Conservation (phyloP, 163 green algal species). For the Chlorella variabilis region DNA sequence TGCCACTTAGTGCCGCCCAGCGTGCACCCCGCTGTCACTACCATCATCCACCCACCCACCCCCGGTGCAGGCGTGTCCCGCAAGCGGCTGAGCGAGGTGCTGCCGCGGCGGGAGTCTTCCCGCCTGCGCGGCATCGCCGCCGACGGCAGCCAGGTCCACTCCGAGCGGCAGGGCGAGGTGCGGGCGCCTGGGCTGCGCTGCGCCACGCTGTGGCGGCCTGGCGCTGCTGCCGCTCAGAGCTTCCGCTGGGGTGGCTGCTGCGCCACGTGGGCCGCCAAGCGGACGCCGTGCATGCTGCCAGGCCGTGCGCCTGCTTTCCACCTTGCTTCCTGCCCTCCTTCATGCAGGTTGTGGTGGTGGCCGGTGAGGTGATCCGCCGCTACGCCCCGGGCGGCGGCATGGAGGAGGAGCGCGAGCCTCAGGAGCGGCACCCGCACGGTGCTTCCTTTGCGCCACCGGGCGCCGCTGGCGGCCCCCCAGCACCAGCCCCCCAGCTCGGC, state of each 20-base stretch:
- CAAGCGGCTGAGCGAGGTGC: slow-evolving; percentile 34
- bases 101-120: slow-evolving; percentile 41
- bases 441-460: too few species aligned
- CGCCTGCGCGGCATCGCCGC: slow-evolving; percentile 51
- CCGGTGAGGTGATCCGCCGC: slow-evolving; percentile 46
- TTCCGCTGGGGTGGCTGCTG: neutral
- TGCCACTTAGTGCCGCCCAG: too few species aligned
- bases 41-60: neutral
- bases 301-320: neutral
- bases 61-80: neutral
- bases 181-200: too few species aligned
- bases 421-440: slow-evolving; percentile 47
- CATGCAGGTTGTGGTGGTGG: slow-evolving; percentile 38
- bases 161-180: slow-evolving; percentile 46
- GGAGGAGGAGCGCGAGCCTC: slow-evolving; percentile 26
- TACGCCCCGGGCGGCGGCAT: neutral
- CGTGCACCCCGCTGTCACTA: too few species aligned
- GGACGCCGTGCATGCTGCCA: neutral
- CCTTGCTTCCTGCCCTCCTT: neutral
- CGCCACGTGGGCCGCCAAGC: neutral
- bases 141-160: slow-evolving; percentile 52
- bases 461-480: too few species aligned
- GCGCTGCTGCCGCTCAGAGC: neutral
- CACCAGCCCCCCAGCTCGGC: too few species aligned
- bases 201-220: too few species aligned